Conservation (phyloP, 306 rosid genomes). For the Cicer cuneatum region DNA sequence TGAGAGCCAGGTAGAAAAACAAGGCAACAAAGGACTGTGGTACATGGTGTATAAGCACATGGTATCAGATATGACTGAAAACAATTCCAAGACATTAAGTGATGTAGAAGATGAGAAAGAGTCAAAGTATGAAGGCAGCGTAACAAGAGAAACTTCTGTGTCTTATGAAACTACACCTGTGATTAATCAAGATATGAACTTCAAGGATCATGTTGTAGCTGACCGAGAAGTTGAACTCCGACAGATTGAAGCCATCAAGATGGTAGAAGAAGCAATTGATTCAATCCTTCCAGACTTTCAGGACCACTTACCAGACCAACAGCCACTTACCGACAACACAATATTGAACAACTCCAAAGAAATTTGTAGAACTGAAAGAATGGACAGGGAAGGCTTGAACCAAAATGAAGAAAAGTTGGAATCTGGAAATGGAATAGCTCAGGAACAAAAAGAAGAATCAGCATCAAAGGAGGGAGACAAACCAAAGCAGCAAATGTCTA, state of each 20-base stretch:
- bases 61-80: constrained; percentile 62
- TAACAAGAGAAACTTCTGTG: constrained; percentile 30
- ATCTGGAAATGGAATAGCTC: constrained; percentile 32
- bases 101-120: constrained; percentile 47
- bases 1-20: constrained; percentile 52
- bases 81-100: constrained; percentile 47
- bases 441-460: constrained; percentile 44
- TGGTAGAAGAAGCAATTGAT: constrained; percentile 93
- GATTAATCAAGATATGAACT: constrained; percentile 36
- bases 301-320: constrained; percentile 51
- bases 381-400: constrained; percentile 24
- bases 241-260: constrained; percentile 78
- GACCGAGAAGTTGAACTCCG: constrained; percentile 56
- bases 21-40: constrained; percentile 68
- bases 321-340: constrained; percentile 38
- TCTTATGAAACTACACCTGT: constrained; percentile 38
- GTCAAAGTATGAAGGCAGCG: constrained; percentile 28
- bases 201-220: constrained; percentile 41
- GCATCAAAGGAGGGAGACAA: constrained; percentile 48
- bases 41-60: constrained; percentile 80
- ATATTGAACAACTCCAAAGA: constrained; percentile 35
- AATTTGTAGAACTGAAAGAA: constrained; percentile 35
- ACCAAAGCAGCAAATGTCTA: constrained; percentile 50
- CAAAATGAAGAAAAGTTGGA: constrained; percentile 41
- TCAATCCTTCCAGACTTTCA: constrained; percentile 71